Evolutionary conservation across 345 rosid species (phyloP).

Genomic region (Sonneratia alba): DNA sequence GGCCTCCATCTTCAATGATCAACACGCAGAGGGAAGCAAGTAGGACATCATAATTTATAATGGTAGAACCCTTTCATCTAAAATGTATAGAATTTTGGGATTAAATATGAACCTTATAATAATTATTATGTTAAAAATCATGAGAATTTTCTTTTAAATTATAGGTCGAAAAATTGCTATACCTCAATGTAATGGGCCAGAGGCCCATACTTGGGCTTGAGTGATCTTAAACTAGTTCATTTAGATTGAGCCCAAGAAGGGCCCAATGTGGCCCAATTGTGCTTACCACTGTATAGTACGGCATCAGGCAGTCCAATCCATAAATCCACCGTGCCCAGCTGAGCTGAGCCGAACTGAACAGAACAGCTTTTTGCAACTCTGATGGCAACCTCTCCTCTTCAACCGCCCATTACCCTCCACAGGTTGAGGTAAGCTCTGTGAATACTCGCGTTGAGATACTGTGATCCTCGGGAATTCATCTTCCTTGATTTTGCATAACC

Average conservation of each 20-base stretch:
- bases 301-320: background rate
- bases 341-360: background rate
- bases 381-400: slow-evolving; percentile 29
- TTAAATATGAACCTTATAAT: too few species aligned
- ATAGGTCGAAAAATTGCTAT: too few species aligned
- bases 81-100: too few species aligned
- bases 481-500: background rate
- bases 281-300: background rate
- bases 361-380: background rate
- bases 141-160: too few species aligned
- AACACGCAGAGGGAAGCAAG: too few species aligned
- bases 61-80: too few species aligned
- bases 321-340: background rate
- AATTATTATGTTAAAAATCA: too few species aligned
- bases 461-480: background rate
- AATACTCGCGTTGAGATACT: background rate
- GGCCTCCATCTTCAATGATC: too few species aligned
- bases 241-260: background rate
- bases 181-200: too few species aligned
- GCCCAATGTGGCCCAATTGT: background rate
- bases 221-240: too few species aligned
- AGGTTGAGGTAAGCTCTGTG: slow-evolving; percentile 19
- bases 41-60: too few species aligned
- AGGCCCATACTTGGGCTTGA: too few species aligned
- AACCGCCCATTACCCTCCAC: slow-evolving; percentile 17